These are phyloP conservation scores for Tubosaeta brunneosetosa DNA, from an alignment of 768 basidiomycete species.

Conservation along the genomic window DNA sequence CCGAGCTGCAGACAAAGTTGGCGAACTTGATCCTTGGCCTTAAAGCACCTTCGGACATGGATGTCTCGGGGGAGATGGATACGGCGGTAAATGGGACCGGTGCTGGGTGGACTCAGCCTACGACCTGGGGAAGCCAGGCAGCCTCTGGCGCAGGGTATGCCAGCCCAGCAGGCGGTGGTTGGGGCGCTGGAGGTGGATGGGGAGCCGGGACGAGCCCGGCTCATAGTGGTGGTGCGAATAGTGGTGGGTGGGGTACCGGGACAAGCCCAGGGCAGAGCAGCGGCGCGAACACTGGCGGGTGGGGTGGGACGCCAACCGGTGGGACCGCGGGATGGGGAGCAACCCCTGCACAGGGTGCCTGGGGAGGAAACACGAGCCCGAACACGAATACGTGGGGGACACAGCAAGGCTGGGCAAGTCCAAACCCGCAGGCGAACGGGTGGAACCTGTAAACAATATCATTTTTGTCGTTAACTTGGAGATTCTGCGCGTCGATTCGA, in stretches of 20 bases:
- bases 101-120: constrained; percentile 18
- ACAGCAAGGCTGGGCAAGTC: constrained; percentile 47
- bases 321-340: constrained; percentile 29
- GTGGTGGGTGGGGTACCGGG: constrained; percentile 22
- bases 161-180: constrained; percentile 29
- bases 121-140: constrained; percentile 27
- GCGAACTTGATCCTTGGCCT: constrained; percentile 75
- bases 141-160: constrained; percentile 30
- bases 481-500: neutral
- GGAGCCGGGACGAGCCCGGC: constrained; percentile 23
- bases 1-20: constrained; percentile 74
- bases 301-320: constrained; percentile 24
- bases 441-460: constrained; percentile 39
- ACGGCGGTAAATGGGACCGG: constrained; percentile 21
- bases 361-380: constrained; percentile 37
- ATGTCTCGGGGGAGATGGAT: constrained; percentile 41
- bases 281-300: constrained; percentile 15
- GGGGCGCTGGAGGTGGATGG: constrained; percentile 22
- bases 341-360: constrained; percentile 31
- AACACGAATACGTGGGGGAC: constrained; percentile 25
- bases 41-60: constrained; percentile 58
- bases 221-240: constrained; percentile 19
- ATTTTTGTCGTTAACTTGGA: neutral
- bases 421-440: constrained; percentile 46
- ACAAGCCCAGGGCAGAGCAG: constrained; percentile 25